Percentiles rank a stretch among this genome's conserved stretches.
Conservation (phyloP, 1,284 basidiomycete species). For the Cystobasidium sp. region DNA sequence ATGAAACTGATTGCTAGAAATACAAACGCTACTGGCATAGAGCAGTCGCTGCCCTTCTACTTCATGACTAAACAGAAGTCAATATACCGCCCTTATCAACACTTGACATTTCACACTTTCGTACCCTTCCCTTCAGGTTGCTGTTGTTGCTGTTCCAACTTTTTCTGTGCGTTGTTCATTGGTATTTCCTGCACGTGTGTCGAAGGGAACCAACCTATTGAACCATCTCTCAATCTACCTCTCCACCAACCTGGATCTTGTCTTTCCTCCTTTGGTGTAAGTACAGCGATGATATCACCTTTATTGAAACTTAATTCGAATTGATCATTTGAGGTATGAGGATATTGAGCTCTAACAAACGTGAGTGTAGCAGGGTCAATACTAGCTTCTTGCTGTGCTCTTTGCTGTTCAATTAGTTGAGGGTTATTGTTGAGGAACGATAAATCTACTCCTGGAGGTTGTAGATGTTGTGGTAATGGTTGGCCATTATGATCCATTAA, state of each 20-base stretch:
- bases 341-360: slow-evolving; percentile 84
- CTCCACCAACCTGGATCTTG: slow-evolving; percentile 93
- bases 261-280: slow-evolving; percentile 76
- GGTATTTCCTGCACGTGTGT: slow-evolving; percentile 66
- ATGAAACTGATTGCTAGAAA: no score
- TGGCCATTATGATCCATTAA: slow-evolving; percentile 52
- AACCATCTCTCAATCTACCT: slow-evolving; percentile 88
- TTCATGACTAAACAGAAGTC: no score
- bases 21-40: no score
- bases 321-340: slow-evolving; percentile 64
- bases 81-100: no score
- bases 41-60: no score
- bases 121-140: neutral
- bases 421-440: slow-evolving; percentile 63
- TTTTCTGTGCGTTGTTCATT: slow-evolving; percentile 33
- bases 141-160: slow-evolving; percentile 6
- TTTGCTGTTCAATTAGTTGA: slow-evolving; percentile 46
- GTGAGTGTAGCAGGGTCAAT: slow-evolving; percentile 67
- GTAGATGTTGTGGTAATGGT: slow-evolving; percentile 53
- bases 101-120: neutral
- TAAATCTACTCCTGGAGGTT: slow-evolving; percentile 61
- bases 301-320: slow-evolving; percentile 82
- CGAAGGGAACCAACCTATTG: slow-evolving; percentile 94
- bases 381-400: slow-evolving; percentile 52
- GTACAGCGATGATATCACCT: slow-evolving; percentile 93